phyloP scores from a whole-genome alignment of 352 stramenopile genomes.

The Aphanomyces astaci region DNA sequence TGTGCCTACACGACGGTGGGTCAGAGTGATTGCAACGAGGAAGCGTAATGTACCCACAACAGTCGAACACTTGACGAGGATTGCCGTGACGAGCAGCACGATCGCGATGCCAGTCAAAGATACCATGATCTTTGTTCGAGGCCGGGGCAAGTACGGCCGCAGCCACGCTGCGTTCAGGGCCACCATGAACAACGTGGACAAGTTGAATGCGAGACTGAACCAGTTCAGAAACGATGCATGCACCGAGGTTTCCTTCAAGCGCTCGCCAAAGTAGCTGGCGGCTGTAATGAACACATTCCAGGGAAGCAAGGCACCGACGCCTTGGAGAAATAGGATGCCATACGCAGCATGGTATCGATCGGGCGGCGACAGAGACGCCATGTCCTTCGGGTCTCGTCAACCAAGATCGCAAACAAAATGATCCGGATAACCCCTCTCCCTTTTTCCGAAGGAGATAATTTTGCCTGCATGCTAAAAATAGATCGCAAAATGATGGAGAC shows the following conservation, averaged over 20 bases:
- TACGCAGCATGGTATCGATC: slow-evolving; percentile 31
- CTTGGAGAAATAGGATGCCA: slow-evolving; percentile 69
- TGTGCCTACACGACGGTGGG: slow-evolving; percentile 21
- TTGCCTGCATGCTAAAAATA: slow-evolving; percentile 5
- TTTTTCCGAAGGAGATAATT: too few species aligned
- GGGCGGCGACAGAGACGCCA: not conserved
- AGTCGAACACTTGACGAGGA: slow-evolving; percentile 64
- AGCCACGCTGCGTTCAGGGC: slow-evolving; percentile 54
- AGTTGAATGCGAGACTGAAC: slow-evolving; percentile 81
- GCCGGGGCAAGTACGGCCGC: slow-evolving; percentile 48
- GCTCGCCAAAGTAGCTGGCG: slow-evolving; percentile 65
- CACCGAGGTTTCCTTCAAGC: slow-evolving; percentile 50
- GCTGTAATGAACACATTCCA: slow-evolving; percentile 86
- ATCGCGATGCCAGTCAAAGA: slow-evolving; percentile 56
- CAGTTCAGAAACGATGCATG: slow-evolving; percentile 79
- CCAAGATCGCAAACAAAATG: too few species aligned
- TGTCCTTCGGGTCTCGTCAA: too few species aligned
- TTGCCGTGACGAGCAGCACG: slow-evolving; percentile 61
- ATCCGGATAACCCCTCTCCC: too few species aligned
- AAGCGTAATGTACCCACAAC: slow-evolving; percentile 37
- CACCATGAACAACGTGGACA: slow-evolving; percentile 69
- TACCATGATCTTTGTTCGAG: slow-evolving; percentile 54
- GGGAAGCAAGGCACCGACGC: slow-evolving; percentile 63
- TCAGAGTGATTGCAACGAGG: not conserved
- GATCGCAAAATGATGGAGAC: not conserved